Percentiles rank a stretch among this genome's conserved stretches.
Conservation (phyloP, 441 rosid genomes). For the Bocquillonia castaneifolia region DNA sequence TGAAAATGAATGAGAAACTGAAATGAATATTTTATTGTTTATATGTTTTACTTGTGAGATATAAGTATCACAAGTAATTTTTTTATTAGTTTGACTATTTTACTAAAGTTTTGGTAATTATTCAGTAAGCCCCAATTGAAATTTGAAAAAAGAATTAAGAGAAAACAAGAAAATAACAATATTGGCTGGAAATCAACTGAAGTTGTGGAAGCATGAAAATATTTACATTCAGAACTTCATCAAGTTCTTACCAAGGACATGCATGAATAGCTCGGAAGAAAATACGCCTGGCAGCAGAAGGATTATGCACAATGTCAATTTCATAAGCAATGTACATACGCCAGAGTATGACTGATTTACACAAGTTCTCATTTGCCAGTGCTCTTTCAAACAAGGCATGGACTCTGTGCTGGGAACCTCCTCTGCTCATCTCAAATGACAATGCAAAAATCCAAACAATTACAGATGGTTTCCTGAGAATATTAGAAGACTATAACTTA, state of each 20-base stretch:
- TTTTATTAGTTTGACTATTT: no score
- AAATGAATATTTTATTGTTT: no score
- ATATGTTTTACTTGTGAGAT: no score
- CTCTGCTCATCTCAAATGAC: constrained; percentile 74
- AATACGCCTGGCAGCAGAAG: constrained; percentile 62
- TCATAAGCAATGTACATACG: constrained; percentile 84
- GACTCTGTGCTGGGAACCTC: constrained; percentile 65
- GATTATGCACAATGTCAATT: constrained; percentile 50
- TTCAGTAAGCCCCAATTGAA: background rate
- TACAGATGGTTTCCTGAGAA: constrained; percentile 64
- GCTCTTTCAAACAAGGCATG: constrained; percentile 90
- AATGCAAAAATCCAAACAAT: constrained; percentile 74
- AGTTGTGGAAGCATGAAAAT: background rate
- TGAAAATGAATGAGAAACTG: no score
- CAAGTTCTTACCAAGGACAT: constrained; percentile 72
- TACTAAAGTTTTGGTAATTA: no score
- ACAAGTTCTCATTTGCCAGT: constrained; percentile 52
- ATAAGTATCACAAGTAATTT: no score
- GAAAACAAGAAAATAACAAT: background rate
- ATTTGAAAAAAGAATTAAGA: background rate
- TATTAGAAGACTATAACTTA: background rate
- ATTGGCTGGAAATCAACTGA: background rate
- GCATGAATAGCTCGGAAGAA: constrained; percentile 93
- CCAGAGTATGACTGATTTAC: constrained; percentile 67
- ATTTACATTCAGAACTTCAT: background rate